Conservation (phyloP, 2,329 filamentous ascomycete species). For the Aspergillus persii region DNA sequence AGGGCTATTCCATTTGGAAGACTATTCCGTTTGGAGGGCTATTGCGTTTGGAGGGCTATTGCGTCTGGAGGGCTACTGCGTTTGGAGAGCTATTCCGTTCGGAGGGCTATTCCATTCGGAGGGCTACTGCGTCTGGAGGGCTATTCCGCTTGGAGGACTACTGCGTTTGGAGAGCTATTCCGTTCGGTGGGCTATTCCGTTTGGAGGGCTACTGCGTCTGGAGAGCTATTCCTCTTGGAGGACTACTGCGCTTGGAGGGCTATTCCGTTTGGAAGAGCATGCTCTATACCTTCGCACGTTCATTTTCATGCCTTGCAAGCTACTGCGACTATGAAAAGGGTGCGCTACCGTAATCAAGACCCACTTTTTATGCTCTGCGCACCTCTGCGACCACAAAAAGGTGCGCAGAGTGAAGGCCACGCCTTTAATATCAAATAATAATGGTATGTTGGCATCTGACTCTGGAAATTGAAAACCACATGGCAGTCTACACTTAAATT, state of each 20-base stretch:
- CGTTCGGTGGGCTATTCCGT: not conserved
- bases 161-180: not conserved
- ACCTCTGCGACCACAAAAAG: not conserved
- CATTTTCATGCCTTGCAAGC: not conserved
- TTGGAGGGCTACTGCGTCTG: too few species aligned
- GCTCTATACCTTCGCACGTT: not conserved
- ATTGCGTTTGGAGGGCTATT: too few species aligned
- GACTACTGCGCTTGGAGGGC: not conserved
- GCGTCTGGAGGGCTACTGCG: too few species aligned
- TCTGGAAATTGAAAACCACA: not conserved
- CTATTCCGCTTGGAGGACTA: not conserved
- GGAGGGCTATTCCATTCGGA: too few species aligned
- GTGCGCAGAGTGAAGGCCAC: not conserved
- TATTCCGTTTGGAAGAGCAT: not conserved
- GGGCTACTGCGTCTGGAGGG: not conserved
- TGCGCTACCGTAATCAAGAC: not conserved
- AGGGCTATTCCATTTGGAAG: not conserved
- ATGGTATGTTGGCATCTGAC: not conserved
- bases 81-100: too few species aligned
- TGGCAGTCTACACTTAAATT: not conserved
- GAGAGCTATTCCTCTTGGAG: not conserved
- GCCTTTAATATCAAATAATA: not conserved
- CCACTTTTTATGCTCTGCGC: not conserved
- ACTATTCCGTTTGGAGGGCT: too few species aligned
- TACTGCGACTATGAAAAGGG: not conserved